phyloP scores from a whole-genome alignment of 2,329 filamentous ascomycete genomes.

The Microascus cirrosus region DNA sequence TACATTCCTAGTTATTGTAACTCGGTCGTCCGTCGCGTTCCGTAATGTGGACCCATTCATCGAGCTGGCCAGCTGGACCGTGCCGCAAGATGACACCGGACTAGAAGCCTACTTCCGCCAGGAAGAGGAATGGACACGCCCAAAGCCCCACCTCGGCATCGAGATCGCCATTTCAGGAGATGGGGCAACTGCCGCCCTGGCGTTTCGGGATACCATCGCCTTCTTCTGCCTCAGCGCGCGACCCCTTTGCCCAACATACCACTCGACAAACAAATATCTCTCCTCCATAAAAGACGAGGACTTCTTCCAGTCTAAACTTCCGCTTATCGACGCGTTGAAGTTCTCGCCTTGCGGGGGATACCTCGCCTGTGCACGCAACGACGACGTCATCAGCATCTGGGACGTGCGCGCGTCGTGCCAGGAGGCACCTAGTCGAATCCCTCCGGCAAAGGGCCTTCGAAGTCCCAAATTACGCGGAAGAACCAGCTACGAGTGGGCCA shows the following conservation, averaged over 20 bases:
- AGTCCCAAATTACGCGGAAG: too few species aligned
- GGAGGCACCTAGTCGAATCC: neutral
- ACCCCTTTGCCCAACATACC: neutral
- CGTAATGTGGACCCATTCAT: neutral
- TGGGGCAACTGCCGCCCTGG: neutral
- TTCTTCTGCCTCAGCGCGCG: neutral
- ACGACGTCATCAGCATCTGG: neutral
- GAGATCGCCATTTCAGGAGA: neutral
- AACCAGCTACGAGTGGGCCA: too few species aligned
- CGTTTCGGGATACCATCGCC: neutral
- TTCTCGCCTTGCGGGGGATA: neutral
- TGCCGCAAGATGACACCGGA: neutral
- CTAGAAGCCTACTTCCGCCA: neutral
- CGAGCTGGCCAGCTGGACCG: neutral
- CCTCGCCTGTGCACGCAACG: neutral
- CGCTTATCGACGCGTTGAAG: neutral
- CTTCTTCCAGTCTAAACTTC: neutral
- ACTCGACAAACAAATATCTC: too few species aligned
- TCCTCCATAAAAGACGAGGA: neutral
- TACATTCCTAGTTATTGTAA: neutral
- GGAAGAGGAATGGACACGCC: neutral
- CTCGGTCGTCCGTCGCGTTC: neutral
- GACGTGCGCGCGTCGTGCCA: neutral
- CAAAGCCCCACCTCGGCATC: neutral
- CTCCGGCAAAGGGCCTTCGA: too few species aligned